Evolutionary conservation across 129 eudicot species (phyloP), one percentile per base, ranked within the genome.

Genomic region (Kitagawia praeruptora): DNA sequence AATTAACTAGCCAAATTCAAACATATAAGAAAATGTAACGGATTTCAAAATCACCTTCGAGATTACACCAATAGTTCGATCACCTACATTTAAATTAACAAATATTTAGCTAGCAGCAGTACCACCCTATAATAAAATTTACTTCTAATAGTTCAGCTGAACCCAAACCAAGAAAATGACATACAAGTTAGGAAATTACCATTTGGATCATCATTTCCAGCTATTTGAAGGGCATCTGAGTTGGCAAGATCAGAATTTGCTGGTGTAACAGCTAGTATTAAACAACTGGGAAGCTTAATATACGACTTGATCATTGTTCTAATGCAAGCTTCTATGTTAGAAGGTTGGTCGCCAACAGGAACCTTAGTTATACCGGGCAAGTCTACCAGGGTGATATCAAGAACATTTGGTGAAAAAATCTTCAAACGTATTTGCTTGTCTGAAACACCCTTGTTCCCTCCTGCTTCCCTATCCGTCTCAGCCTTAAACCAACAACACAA

Each of bases 221-320:
- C 98, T 58, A 92, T 90, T 83, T 94, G 98, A 87, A 94, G 91
- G 47, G 98, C 98, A 78, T 94, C 98, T 71, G 98, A 94, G 85
- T 94, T 94, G 16, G 98, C 98, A 31, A 94, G 82, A 70, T 94
- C 98, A 47, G 98, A 78, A 86, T 94, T 94, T 75, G 97, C 98
- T 23, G 98, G 98, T 46, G 98, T 94, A 31, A 94, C 98, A 70
- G 97, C 97, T 49, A 94, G 86, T 83, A 94, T 94, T 76, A 94
- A 84, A 81, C 97, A 94, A 83, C 90, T 92, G 42, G 89, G 92
- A 76, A 84, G 89, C 82, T 90, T 92, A 66, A 94, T 94, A 77
- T 90, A 92, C 40, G 93, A 90, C 91, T 86, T 90, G 74, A 94
- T 94, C 98, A 94, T 94, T 46, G 96, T 90, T 81, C 98, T 88